phyloP scores from a whole-genome alignment of 352 stramenopile species.

The Globisporangium camurandrum region DNA sequence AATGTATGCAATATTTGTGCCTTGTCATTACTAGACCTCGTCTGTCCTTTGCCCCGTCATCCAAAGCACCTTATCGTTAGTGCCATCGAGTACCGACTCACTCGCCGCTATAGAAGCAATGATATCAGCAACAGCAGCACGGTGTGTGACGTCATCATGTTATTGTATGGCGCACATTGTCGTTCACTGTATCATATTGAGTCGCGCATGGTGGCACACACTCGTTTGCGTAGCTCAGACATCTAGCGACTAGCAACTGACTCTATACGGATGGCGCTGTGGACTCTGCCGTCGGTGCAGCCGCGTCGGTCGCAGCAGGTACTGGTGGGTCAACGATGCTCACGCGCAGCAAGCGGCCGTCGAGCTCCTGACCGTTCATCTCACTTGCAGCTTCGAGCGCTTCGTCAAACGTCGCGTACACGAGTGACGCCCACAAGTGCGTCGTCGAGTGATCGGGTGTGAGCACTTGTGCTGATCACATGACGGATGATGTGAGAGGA shows the following conservation, averaged over 20 bases:
- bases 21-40: too few species aligned
- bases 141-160: conserved; percentile 25
- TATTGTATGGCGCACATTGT: conserved; percentile 85
- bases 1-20: too few species aligned
- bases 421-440: conserved; percentile 55
- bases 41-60: too few species aligned
- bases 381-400: conserved; percentile 57
- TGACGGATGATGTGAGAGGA: background rate
- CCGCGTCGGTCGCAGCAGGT: too few species aligned
- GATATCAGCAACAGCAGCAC: conserved; percentile 6
- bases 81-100: too few species aligned
- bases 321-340: conserved; percentile 57
- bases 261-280: conserved; percentile 34
- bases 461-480: conserved; percentile 31
- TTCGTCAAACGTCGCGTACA: conserved; percentile 65
- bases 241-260: conserved; percentile 77
- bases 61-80: too few species aligned
- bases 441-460: conserved; percentile 46
- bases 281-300: background rate
- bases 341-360: conserved; percentile 67
- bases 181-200: too few species aligned
- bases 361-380: conserved; percentile 80
- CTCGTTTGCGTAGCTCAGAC: conserved; percentile 78
- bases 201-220: conserved; percentile 75
- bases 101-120: too few species aligned